Percentiles rank a stretch among this genome's conserved stretches.
phyloP scores from a whole-genome alignment of 495 filamentous ascomycete genomes.

The Penicillium roqueforti region DNA sequence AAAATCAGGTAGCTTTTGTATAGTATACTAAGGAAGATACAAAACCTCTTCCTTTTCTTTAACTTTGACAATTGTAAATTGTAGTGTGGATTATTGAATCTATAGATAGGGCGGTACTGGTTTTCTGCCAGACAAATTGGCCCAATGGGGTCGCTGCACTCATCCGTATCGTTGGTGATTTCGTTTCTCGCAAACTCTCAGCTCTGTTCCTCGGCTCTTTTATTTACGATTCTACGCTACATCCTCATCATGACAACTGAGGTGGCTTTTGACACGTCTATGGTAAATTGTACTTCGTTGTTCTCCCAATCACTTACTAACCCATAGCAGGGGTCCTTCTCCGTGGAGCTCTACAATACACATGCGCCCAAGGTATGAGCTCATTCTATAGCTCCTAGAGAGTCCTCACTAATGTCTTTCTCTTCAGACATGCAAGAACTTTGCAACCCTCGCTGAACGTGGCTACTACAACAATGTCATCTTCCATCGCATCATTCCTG shows the following conservation, averaged over 20 bases:
- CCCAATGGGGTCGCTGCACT: background rate
- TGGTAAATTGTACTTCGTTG: slow-evolving; percentile 48
- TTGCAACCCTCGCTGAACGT: slow-evolving; percentile 67
- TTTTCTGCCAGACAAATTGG: background rate
- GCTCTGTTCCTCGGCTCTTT: background rate
- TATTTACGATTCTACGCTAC: slow-evolving; percentile 4
- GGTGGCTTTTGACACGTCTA: slow-evolving; percentile 73
- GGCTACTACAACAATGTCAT: slow-evolving; percentile 82
- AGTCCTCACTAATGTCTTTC: slow-evolving; percentile 15
- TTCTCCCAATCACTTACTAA: slow-evolving; percentile 16
- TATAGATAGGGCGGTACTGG: background rate
- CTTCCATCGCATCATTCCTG: slow-evolving; percentile 93
- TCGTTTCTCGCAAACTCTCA: slow-evolving; percentile 9
- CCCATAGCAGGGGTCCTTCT: slow-evolving; percentile 64
- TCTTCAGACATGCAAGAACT: slow-evolving; percentile 78
- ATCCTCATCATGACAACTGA: slow-evolving; percentile 62
- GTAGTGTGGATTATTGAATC: background rate
- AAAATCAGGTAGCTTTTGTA: too few relatives aligned
- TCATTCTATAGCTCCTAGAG: background rate
- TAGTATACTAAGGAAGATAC: too few relatives aligned
- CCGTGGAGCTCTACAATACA: slow-evolving; percentile 80
- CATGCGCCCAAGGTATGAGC: slow-evolving; percentile 64
- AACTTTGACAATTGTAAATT: background rate
- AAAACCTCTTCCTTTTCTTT: background rate
- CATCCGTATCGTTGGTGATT: background rate